Evolutionary conservation across 495 filamentous ascomycete species (phyloP).

Genomic region (Aspergillus ellipticus): DNA sequence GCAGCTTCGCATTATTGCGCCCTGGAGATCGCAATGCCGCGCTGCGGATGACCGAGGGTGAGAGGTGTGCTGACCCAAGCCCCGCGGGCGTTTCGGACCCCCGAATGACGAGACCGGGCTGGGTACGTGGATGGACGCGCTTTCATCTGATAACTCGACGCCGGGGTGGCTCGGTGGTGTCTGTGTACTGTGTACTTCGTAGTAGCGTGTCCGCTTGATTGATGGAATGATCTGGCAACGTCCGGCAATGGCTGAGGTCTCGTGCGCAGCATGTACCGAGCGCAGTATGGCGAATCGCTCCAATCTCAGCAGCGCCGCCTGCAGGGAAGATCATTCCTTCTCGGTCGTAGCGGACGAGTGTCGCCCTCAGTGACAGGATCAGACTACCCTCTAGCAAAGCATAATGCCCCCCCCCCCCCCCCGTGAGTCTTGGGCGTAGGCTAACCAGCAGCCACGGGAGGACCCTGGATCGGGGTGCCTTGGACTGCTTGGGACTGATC

Average conservation of each 20-base stretch:
- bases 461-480: not conserved
- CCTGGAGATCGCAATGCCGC: not conserved
- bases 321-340: constrained; percentile 2
- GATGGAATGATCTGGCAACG: not conserved
- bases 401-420: not conserved
- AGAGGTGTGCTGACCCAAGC: not conserved
- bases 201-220: too few relatives aligned
- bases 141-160: not conserved
- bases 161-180: too few relatives aligned
- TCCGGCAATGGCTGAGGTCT: not conserved
- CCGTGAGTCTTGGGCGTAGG: not conserved
- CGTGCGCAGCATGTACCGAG: not conserved
- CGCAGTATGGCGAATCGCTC: not conserved
- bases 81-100: not conserved
- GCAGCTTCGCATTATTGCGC: not conserved
- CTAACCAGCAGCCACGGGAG: not conserved
- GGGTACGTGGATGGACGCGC: not conserved
- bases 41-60: too few relatives aligned
- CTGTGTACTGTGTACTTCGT: not conserved
- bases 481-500: not conserved
- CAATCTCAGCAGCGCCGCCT: not conserved
- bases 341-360: not conserved
- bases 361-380: not conserved
- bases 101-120: too few relatives aligned
- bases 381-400: not conserved